Percentiles rank a stretch among this genome's conserved stretches.
These are phyloP conservation scores for Musa balbisiana DNA, from an alignment of 202 grass and related monocot genomes.

Conservation along the genomic window DNA sequence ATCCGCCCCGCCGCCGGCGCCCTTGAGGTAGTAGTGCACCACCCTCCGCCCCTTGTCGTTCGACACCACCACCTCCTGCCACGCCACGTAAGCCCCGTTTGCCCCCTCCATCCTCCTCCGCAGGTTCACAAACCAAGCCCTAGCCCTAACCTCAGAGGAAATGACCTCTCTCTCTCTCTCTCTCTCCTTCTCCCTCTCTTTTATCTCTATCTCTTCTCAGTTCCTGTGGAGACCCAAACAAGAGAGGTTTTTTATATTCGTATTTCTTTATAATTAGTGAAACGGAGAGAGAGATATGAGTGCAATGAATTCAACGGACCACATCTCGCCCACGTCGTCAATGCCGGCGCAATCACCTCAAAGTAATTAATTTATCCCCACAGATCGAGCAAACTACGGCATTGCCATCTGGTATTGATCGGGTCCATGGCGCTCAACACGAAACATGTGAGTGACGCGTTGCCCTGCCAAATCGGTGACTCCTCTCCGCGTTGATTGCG, in stretches of 20 bases:
- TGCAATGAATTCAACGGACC: not conserved
- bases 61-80: constrained; percentile 94
- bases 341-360: not conserved
- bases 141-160: constrained; percentile 37
- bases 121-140: constrained; percentile 32
- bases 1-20: constrained; percentile 32
- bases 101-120: constrained; percentile 29
- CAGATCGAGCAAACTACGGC: not conserved
- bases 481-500: not conserved
- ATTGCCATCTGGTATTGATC: not conserved
- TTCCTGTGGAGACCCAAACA: no score
- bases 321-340: not conserved
- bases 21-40: constrained; percentile 89
- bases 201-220: not conserved
- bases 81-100: constrained; percentile 49
- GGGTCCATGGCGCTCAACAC: not conserved
- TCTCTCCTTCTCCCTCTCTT: not conserved
- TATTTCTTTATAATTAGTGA: not conserved
- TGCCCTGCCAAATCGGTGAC: not conserved
- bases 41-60: constrained; percentile 75
- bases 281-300: not conserved
- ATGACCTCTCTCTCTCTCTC: not conserved
- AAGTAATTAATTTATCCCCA: not conserved
- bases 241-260: no score
- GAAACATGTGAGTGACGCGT: not conserved